Conservation (phyloP, 805 yeast species). For the Tetrapisispora nanseiensis region DNA sequence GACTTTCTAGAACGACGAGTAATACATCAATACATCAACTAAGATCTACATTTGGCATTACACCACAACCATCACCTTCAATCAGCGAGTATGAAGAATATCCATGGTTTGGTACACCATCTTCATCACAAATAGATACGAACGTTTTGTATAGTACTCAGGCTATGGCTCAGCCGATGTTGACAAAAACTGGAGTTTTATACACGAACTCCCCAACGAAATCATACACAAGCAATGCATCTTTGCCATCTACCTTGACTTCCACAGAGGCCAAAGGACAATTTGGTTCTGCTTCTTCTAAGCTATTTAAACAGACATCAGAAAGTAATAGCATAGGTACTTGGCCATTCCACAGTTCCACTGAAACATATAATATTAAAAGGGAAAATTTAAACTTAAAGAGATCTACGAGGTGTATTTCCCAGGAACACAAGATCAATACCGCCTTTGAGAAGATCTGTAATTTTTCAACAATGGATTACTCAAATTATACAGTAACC, state of each 20-base stretch:
- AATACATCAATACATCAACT: constrained; percentile 6
- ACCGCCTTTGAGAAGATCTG: constrained; percentile 19
- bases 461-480: not conserved
- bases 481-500: constrained; percentile 4
- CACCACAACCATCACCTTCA: constrained; percentile 32
- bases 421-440: constrained; percentile 22
- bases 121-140: constrained; percentile 18
- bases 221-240: not conserved
- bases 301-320: not conserved
- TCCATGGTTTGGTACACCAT: constrained; percentile 31
- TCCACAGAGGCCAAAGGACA: not conserved
- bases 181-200: not conserved
- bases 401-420: constrained; percentile 22
- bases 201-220: not conserved
- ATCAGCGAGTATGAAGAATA: constrained; percentile 32
- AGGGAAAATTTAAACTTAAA: constrained; percentile 11
- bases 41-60: constrained; percentile 2
- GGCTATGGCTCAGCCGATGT: not conserved
- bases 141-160: not conserved
- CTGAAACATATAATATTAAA: constrained; percentile 4
- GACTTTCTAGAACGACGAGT: constrained; percentile 21
- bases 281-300: not conserved
- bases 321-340: not conserved
- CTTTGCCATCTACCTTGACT: not conserved
- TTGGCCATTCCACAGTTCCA: not conserved